Evolutionary conservation across 1,284 basidiomycete genomes (phyloP), one percentile per base, ranked within the genome.

Genomic region (Abortiporus biennis): DNA sequence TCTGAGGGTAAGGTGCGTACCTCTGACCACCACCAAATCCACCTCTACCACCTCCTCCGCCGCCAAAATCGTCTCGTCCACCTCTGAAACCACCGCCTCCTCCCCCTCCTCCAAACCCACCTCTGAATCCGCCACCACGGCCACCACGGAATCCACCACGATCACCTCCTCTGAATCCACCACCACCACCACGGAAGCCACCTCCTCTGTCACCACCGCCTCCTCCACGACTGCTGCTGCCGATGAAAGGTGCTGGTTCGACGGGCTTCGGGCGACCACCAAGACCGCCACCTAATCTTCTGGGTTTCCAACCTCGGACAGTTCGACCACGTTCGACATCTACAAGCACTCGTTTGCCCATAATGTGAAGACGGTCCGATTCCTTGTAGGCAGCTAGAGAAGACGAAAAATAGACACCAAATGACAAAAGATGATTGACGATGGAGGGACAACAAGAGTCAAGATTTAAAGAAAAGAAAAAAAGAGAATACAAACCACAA

Each of bases 271-370:
- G 88, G 40, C 89, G 75, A 11, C 95, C 96, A 16, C 96, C 96
- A 19, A 99, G 74, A 1, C 96, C 96, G 13, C 95, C 96, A 19
- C 95, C 96, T 0, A 99, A 70, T 44, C 93, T 80, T 46, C 89
- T 85, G 4, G 96, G 96, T 60, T 97, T 97, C 96, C 96, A 99
- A 5, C 93, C 96, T 49, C 95, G 85, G 21, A 99, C 96, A 1
- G 96, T 99, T 38, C 95, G 81, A 5, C 96, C 96, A 34, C 96
- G 84, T 66, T 99, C 96, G 41, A 99, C 95, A 59, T 99, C 96
- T 40, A 99, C 95, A 32, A 98, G 73, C 47, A 98, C 92, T 49
- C 89, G 76, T 59, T 96, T 93, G 55, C 92, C 92, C 73, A 92
- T 87, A 54, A 99, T 92, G 48, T 92, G 88, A 36, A 99, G 76